Base-by-base conservation (phyloP, 495 filamentous ascomycete species). In the Recurvomyces mirabilis region DNA sequence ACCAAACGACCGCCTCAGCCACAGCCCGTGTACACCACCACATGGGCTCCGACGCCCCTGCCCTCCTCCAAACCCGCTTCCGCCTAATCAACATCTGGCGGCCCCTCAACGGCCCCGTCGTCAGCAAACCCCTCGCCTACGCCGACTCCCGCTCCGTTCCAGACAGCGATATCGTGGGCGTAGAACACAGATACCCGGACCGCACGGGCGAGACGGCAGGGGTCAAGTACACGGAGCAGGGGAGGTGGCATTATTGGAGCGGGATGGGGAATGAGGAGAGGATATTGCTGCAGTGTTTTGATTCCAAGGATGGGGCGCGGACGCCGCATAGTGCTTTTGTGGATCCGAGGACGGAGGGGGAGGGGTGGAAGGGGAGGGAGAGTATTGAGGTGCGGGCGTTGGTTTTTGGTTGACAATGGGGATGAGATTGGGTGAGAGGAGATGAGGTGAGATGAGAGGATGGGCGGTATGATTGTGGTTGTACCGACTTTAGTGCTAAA, bases 31-130 rank as follows among this genome's bases (percentile, higher is more conserved):
- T 93, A 19, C 61, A 65, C 0, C 67, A 69, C 0, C 87, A 94
- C 60, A 70, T 72, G 7, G 65, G 73, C 3, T 64, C 59, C 11
- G 70, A 79, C 33, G 77, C 82, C 0, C 71, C 73, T 9, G 51
- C 52, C 18, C 65, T 86, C 0, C 66, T 83, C 0, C 43, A 66
- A 11, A 73, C 70, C 1, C 72, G 86, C 0, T 83, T 81, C 65
- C 74, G 85, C 34, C 84, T 94, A 51, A 71, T 94, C 51, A 94
- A 93, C 56, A 81, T 94, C 10, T 94, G 87, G 87, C 70, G 84
- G 0, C 80, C 86, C 0, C 62, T 93, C 10, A 84, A 81, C 53
- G 70, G 70, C n/a, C 76, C 82, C 0, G 76, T 94, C 0, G 74
- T 79, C 51, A 66, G 74, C 0, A 69, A 63, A 32, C 87, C 87